Evolutionary conservation across 129 eudicot genomes (phyloP).

Genomic region (Scalesia atractyloides): DNA sequence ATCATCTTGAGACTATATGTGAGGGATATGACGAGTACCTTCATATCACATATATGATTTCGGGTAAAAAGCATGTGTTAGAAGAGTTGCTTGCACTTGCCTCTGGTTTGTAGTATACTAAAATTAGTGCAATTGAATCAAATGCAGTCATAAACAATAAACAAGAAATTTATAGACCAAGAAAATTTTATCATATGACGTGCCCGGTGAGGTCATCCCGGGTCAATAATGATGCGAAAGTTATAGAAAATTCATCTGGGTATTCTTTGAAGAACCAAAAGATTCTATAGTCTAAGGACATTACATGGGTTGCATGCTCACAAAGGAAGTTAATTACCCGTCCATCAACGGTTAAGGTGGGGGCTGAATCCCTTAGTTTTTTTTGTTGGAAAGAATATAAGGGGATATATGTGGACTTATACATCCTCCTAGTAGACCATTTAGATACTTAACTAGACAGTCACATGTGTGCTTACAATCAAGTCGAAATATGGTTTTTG

Average conservation of each 20-base stretch:
- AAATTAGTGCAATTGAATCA: background rate
- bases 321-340: background rate
- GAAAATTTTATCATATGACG: too few relatives aligned
- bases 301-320: background rate
- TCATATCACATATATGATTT: background rate
- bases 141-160: background rate
- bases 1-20: too few relatives aligned
- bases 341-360: background rate
- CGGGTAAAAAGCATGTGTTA: background rate
- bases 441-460: background rate
- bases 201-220: too few relatives aligned
- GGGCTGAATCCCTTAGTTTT: background rate
- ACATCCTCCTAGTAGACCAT: background rate
- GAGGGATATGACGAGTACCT: too few relatives aligned
- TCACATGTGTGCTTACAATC: background rate
- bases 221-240: too few relatives aligned
- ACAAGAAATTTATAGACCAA: too few relatives aligned
- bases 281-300: background rate
- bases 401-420: too few relatives aligned
- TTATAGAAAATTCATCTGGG: too few relatives aligned
- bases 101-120: background rate
- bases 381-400: too few relatives aligned
- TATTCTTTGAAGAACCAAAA: background rate
- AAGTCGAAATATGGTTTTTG: background rate
- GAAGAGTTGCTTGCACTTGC: background rate